Percentiles rank a stretch among this genome's conserved stretches.
Conservation (phyloP, 1,284 basidiomycete species). For the Rhodotorula sp. region DNA sequence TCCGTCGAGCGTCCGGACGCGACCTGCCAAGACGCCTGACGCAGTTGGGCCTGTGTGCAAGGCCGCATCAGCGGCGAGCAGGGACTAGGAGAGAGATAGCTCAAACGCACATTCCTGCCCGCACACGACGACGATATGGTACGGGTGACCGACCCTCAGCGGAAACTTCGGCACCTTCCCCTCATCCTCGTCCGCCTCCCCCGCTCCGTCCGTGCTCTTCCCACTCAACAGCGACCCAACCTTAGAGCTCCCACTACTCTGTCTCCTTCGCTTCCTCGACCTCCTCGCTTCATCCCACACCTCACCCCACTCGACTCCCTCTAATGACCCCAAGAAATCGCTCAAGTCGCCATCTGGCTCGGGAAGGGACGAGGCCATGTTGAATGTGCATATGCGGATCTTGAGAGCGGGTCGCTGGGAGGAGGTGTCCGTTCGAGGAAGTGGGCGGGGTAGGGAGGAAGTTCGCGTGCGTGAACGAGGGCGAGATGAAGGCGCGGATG, state of each 20-base stretch:
- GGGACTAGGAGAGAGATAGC: too few relatives aligned
- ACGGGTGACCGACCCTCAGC: conserved; percentile 33
- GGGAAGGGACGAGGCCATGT: conserved; percentile 43
- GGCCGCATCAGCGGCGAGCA: background rate
- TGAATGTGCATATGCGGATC: conserved; percentile 39
- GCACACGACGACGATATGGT: conserved; percentile 43
- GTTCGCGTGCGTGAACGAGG: conserved; percentile 4
- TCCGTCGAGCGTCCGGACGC: conserved; percentile 28
- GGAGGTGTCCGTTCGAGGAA: background rate
- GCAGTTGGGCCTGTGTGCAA: conserved; percentile 23
- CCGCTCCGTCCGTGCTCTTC: background rate
- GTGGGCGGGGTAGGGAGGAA: background rate
- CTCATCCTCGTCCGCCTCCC: background rate
- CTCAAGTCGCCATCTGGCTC: conserved; percentile 36
- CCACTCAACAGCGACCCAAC: conserved; percentile 8
- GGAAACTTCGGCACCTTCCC: conserved; percentile 28
- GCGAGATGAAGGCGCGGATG: background rate
- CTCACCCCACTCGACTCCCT: conserved; percentile 1
- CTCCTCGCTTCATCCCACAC: background rate
- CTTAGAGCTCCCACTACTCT: conserved; percentile 16
- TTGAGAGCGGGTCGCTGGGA: conserved; percentile 23
- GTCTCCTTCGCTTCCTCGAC: conserved; percentile 1
- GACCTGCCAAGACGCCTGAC: conserved; percentile 33
- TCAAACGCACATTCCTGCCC: conserved; percentile 39
- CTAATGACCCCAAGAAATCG: conserved; percentile 38